These are phyloP conservation scores for Selaginella tamariscina DNA, from an alignment of 75 land plant species.

Conservation along the genomic window DNA sequence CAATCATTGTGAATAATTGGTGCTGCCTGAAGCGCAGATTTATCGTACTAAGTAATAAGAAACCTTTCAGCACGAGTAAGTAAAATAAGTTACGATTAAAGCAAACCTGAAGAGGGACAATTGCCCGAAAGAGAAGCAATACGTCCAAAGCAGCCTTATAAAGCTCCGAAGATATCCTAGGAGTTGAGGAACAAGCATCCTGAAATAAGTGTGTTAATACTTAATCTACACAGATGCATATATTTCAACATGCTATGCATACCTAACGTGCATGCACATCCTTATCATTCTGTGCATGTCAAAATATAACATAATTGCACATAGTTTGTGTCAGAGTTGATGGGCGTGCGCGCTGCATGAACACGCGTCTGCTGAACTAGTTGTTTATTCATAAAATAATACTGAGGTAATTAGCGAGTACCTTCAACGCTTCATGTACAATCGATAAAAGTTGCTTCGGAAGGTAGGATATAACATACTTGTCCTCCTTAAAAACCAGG, in stretches of 20 bases:
- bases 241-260: no score
- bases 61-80: not conserved
- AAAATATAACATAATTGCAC: no score
- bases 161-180: constrained; percentile 65
- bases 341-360: no score
- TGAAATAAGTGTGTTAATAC: no score
- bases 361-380: no score
- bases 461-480: constrained; percentile 49
- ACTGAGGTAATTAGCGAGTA: constrained; percentile 14
- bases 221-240: no score
- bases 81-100: no score
- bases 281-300: no score
- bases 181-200: constrained; percentile 73
- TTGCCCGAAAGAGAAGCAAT: constrained; percentile 63
- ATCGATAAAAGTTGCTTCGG: constrained; percentile 55
- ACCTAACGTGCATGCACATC: no score
- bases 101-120: constrained; percentile 76
- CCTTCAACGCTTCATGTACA: constrained; percentile 71
- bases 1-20: constrained; percentile 79
- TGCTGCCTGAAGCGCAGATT: constrained; percentile 37
- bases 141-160: constrained; percentile 86
- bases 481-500: constrained; percentile 45
- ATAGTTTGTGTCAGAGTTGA: no score
- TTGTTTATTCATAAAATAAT: not conserved
- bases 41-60: not conserved